Base-by-base conservation (phyloP, 2,329 filamentous ascomycete species). In the Tolypocladium pustulatum region DNA sequence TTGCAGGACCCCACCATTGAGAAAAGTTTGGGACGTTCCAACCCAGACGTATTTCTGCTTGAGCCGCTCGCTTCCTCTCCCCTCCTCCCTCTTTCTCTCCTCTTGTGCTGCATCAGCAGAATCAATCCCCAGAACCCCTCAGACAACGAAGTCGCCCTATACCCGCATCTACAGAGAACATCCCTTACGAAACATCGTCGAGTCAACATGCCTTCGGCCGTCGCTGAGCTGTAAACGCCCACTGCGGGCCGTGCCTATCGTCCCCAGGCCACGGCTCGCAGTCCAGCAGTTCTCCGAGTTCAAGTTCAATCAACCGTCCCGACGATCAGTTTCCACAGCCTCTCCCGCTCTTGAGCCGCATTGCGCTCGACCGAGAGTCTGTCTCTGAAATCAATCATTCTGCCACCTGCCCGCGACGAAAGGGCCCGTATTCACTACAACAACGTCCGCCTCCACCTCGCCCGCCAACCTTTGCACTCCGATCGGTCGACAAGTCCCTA, bases 211-310 rank as follows among this genome's bases (percentile, higher is more conserved):
- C 84, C 84, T 83, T 84, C 81, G 86, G 85, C 87, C 81, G 79
- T 88, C 87, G 87, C 85, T 89, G 87, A 88, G 88, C 89, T 93
- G 88, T 95, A 91, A 92, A 90, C 83, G 77, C 83, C 85, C 86
- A 87, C 88, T 91, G 85, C 86, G 86, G 85, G 84, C 80, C 76
- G 71, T 75, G 75, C 71, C 71, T 71, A 59, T 57, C 67, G 32
- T 55, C 49, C 69, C 72, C 70, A 73, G 61, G 67, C 65, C 69
- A 63, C 81, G 83, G 84, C 83, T 82, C 83, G 86, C 84, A 91
- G 89, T 90, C 88, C 87, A 85, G 85, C 88, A 91, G 89, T 87
- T 88, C 87, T 86, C 79, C 85, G 87, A 91, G 81, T 79, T 82
- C 77, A 72, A 91, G 81, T 79, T 82, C 77, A 72, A 68, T 62